Percentiles rank a stretch among this genome's conserved stretches.
These are phyloP conservation scores for Citropsis articulata DNA, from an alignment of 345 rosid species.

Conservation along the genomic window DNA sequence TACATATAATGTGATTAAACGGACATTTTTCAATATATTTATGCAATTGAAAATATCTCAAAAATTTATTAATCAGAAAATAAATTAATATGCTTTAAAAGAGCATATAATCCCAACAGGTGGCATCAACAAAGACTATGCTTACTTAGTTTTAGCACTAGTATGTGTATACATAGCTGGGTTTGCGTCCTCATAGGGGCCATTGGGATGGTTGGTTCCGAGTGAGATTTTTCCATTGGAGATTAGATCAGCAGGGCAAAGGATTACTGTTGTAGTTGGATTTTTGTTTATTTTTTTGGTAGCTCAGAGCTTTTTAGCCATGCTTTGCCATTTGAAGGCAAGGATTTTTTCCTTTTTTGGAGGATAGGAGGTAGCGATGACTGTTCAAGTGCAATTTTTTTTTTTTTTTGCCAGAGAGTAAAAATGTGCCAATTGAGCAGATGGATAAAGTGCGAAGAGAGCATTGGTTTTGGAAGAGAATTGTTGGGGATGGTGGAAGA, in stretches of 20 bases:
- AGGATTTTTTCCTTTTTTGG: constrained; percentile 52
- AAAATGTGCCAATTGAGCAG: not conserved
- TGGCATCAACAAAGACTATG: not conserved
- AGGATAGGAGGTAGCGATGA: constrained; percentile 41
- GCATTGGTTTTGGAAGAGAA: constrained; percentile 6
- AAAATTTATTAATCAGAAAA: too few species aligned
- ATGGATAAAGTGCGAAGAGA: not conserved
- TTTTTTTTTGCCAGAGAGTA: constrained; percentile 34
- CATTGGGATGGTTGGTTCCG: constrained; percentile 64
- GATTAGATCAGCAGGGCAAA: constrained; percentile 62
- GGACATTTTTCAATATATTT: too few species aligned
- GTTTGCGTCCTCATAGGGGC: constrained; percentile 75
- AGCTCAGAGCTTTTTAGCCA: constrained; percentile 52
- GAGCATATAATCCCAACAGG: too few species aligned
- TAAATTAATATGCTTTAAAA: too few species aligned
- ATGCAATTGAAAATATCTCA: too few species aligned
- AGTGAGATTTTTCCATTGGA: constrained; percentile 66
- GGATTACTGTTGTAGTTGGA: constrained; percentile 46
- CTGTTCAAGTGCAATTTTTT: constrained; percentile 29
- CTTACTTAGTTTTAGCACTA: not conserved
- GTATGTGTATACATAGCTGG: constrained; percentile 49
- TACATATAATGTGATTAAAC: too few species aligned
- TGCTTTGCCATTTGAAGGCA: constrained; percentile 53
- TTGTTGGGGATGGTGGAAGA: not conserved
- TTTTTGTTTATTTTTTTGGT: constrained; percentile 57